A percentile compares a stretch with the other conserved stretches of the same genome.
These are phyloP conservation scores for Rhodofomes roseus DNA, from an alignment of 1,284 basidiomycete genomes.

Conservation along the genomic window DNA sequence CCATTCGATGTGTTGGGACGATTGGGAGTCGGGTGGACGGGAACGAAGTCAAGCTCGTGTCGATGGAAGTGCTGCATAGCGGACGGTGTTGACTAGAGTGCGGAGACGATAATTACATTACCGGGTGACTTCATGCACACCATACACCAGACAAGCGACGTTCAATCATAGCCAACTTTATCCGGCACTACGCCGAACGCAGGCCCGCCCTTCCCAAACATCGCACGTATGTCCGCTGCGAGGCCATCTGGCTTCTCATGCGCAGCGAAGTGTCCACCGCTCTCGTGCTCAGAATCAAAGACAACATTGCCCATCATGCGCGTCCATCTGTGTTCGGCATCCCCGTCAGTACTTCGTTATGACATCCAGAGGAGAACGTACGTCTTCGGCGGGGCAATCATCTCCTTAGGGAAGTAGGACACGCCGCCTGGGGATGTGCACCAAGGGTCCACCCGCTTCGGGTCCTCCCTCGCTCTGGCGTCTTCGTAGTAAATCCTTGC, in stretches of 20 bases:
- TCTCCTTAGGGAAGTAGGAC: conserved; percentile 47
- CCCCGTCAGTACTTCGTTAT: neutral
- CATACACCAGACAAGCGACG: neutral
- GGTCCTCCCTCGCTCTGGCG: conserved; percentile 16
- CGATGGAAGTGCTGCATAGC: neutral
- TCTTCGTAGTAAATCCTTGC: conserved; percentile 52
- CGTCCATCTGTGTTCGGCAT: conserved; percentile 16
- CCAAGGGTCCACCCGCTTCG: conserved; percentile 1
- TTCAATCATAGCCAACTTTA: conserved; percentile 12
- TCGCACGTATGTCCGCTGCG: conserved; percentile 25
- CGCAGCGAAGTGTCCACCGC: conserved; percentile 31
- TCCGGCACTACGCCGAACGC: conserved; percentile 16
- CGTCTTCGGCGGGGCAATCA: conserved; percentile 13
- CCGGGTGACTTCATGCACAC: neutral
- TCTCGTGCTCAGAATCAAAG: conserved; percentile 22
- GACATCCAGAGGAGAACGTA: neutral
- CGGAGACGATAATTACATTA: neutral
- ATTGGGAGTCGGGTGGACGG: conserved; percentile 52
- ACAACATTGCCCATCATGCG: conserved; percentile 24
- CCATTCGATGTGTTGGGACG: conserved; percentile 57
- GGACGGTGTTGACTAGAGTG: neutral
- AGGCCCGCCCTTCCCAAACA: conserved; percentile 21
- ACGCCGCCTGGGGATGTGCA: conserved; percentile 41
- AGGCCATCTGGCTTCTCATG: conserved; percentile 25
- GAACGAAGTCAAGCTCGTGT: conserved; percentile 34